Evolutionary conservation across 1,284 basidiomycete species (phyloP), one percentile per base, ranked within the genome.

Genomic region (Ustilago nuda): DNA sequence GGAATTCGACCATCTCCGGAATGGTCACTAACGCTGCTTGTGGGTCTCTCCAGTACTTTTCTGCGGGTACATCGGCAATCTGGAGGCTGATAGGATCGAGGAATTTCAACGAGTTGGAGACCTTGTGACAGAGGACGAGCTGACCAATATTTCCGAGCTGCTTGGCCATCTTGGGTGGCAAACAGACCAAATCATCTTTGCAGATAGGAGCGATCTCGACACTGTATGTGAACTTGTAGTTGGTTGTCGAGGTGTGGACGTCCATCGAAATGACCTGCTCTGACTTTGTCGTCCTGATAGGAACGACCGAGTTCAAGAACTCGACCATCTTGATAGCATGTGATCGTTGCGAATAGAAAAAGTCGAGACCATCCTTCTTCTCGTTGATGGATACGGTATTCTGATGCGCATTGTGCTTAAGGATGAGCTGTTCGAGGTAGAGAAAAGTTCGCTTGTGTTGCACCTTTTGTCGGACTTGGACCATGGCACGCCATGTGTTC

Each of bases 291-390:
- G 92, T 91, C 82, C 92, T 89, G 50, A 94, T 90, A 2, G 97
- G 96, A 0, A 95, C 94, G 8, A 98, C 93, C 36, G 93, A 90
- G 17, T 89, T 88, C 69, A 99, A 87, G 86, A 99, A 99, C 68
- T 99, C 96, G n/a, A 92, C 91, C 95, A 98, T 98, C 87, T 96
- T 96, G 84, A 96, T 89, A 0, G 95, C 96, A 85, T 94, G 94
- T 85, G 92, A 93, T 70, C 94, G 90, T 68, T 92, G 91, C 43
- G 92, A 91, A 87, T 96, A 99, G 88, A 96, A 98, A 87, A 99
- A 99, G 87, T 99, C 96, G 39, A 99, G 88, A 4, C 97, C 96
- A 85, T 99, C 96, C 79, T 91, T 90, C 78, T 93, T 94, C 86
- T 99, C 97, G 86, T 93, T 93, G 67, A 99, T 92, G 1, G 91